Conservation (phyloP, 192 early-diverging fungal species). For the Coemansia sp. region DNA sequence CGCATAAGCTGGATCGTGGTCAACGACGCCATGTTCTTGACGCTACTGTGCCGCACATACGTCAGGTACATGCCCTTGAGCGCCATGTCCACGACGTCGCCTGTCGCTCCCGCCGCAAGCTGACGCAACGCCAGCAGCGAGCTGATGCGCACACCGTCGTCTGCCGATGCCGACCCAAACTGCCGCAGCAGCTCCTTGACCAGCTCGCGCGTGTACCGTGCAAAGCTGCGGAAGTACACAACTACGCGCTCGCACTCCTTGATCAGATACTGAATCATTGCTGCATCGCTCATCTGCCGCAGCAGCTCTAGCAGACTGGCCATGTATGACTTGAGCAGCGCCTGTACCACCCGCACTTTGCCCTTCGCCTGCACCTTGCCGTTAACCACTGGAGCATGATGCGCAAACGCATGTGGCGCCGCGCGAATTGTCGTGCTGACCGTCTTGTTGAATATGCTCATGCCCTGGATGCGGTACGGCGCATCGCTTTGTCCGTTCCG, state of each 20-base stretch:
- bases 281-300: constrained; percentile 77
- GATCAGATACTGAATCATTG: constrained; percentile 82
- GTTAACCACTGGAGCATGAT: constrained; percentile 59
- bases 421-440: constrained; percentile 72
- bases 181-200: constrained; percentile 59
- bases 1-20: constrained; percentile 87
- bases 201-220: constrained; percentile 78
- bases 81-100: constrained; percentile 63
- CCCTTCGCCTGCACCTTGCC: constrained; percentile 33
- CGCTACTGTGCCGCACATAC: constrained; percentile 75
- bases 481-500: constrained; percentile 55
- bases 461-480: constrained; percentile 71
- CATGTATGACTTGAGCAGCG: constrained; percentile 82
- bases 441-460: constrained; percentile 76
- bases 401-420: constrained; percentile 66
- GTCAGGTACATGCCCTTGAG: constrained; percentile 82
- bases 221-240: constrained; percentile 80
- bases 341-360: constrained; percentile 70
- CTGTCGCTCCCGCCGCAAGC: constrained; percentile 59
- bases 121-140: constrained; percentile 82
- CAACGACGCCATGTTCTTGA: constrained; percentile 78
- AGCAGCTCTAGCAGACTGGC: constrained; percentile 72
- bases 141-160: constrained; percentile 74
- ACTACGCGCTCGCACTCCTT: constrained; percentile 76
- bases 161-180: constrained; percentile 58